Percentiles rank a stretch among this genome's conserved stretches.
Conservation (phyloP, 1,284 basidiomycete genomes). For the Coniferiporia weirii region DNA sequence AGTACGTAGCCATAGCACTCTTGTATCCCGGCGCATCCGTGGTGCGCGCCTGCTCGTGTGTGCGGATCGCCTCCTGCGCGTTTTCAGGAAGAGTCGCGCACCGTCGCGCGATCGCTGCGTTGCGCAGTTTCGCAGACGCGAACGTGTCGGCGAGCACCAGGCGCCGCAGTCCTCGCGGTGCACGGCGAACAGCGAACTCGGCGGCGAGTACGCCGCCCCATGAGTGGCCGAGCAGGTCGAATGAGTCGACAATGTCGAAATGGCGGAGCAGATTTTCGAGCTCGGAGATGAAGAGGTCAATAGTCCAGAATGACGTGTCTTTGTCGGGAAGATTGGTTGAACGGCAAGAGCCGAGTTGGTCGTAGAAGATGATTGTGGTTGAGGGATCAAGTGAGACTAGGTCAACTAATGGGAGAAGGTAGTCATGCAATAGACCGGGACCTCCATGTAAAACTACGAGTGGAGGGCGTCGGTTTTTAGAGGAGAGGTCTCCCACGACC, state of each 20-base stretch:
- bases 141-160: slow-evolving; percentile 27
- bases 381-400: slow-evolving; percentile 20
- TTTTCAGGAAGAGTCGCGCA: slow-evolving; percentile 22
- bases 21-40: slow-evolving; percentile 24
- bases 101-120: slow-evolving; percentile 18
- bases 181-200: slow-evolving; percentile 23
- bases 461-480: slow-evolving; percentile 24
- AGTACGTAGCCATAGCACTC: slow-evolving; percentile 22
- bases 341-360: slow-evolving; percentile 43
- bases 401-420: slow-evolving; percentile 36
- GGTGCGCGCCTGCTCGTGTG: slow-evolving; percentile 26
- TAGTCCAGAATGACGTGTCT: slow-evolving; percentile 38
- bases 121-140: slow-evolving; percentile 23
- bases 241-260: slow-evolving; percentile 34
- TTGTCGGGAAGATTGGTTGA: slow-evolving; percentile 40
- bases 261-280: slow-evolving; percentile 39
- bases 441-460: slow-evolving; percentile 39
- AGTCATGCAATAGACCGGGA: slow-evolving; percentile 39
- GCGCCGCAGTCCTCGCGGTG: slow-evolving; percentile 23
- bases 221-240: slow-evolving; percentile 43
- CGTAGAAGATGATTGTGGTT: slow-evolving; percentile 43
- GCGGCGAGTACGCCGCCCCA: slow-evolving; percentile 50
- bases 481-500: slow-evolving; percentile 26
- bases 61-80: slow-evolving; percentile 21
- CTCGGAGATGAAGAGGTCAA: slow-evolving; percentile 44